These are phyloP conservation scores for Coelastrella sp. DNA, from an alignment of 139 green algal genomes.

Conservation along the genomic window DNA sequence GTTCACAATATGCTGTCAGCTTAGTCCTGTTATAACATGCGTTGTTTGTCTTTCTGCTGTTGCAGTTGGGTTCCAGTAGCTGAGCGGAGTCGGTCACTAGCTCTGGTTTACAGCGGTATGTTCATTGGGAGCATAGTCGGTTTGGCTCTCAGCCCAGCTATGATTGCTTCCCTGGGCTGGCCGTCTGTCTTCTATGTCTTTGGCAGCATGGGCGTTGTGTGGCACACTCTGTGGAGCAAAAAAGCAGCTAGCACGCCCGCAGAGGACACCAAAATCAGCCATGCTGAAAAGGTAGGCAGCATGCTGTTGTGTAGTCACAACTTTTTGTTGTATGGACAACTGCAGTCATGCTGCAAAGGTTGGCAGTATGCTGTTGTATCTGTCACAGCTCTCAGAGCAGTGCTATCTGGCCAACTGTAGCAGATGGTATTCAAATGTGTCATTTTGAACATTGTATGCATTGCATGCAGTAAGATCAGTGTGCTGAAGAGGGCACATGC, in stretches of 20 bases:
- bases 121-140: slow-evolving; percentile 93
- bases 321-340: too few species aligned
- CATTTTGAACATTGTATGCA: too few species aligned
- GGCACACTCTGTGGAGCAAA: slow-evolving; percentile 78
- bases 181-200: slow-evolving; percentile 96
- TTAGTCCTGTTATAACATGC: background rate
- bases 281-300: slow-evolving; percentile 52
- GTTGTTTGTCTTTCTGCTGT: background rate
- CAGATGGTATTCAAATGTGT: too few species aligned
- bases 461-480: too few species aligned
- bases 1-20: too few species aligned
- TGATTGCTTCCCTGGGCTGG: slow-evolving; percentile 90
- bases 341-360: background rate
- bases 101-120: slow-evolving; percentile 97
- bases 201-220: slow-evolving; percentile 85
- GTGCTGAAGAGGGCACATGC: too few species aligned
- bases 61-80: slow-evolving; percentile 87
- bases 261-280: slow-evolving; percentile 70
- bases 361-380: too few species aligned
- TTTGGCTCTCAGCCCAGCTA: slow-evolving; percentile 77
- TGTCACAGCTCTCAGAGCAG: too few species aligned
- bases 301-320: too few species aligned
- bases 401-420: too few species aligned
- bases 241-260: slow-evolving; percentile 67
- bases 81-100: slow-evolving; percentile 91